Conservation (phyloP, 2,329 filamentous ascomycete genomes). For the Plectosphaerella plurivora region DNA sequence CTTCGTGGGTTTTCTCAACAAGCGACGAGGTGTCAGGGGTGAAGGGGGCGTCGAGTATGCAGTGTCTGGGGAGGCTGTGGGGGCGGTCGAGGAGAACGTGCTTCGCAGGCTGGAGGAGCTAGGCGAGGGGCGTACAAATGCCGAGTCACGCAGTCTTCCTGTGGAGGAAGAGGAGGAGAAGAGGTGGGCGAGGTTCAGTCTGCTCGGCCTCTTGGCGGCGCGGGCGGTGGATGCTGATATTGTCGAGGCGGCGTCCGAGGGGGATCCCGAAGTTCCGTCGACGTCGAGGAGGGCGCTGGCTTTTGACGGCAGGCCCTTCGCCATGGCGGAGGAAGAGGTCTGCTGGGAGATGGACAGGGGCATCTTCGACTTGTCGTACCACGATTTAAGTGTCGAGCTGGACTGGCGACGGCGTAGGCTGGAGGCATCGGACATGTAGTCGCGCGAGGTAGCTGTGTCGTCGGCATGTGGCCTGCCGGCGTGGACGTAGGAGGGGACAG, state of each 20-base stretch:
- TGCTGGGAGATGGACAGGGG: slow-evolving; percentile 55
- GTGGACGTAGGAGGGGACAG: slow-evolving; percentile 30
- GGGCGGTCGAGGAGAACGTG: slow-evolving; percentile 37
- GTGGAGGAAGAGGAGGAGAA: background rate
- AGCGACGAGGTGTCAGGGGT: slow-evolving; percentile 19
- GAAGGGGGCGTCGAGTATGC: slow-evolving; percentile 15
- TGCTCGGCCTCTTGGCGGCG: slow-evolving; percentile 12
- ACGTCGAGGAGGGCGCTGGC: slow-evolving; percentile 41
- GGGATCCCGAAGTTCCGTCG: slow-evolving; percentile 27
- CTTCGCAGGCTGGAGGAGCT: slow-evolving; percentile 23
- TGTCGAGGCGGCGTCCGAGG: slow-evolving; percentile 9
- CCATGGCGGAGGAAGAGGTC: slow-evolving; percentile 54
- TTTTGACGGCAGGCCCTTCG: slow-evolving; percentile 48
- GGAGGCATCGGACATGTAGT: slow-evolving; percentile 32
- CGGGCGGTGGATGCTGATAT: slow-evolving; percentile 1
- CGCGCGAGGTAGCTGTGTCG: slow-evolving; percentile 2
- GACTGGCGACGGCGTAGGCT: slow-evolving; percentile 45
- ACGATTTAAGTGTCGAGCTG: slow-evolving; percentile 50
- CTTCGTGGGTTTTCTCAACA: slow-evolving; percentile 30
- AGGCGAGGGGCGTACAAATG: background rate
- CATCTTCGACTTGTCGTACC: slow-evolving; percentile 52
- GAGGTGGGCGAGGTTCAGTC: background rate
- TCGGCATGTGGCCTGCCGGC: slow-evolving; percentile 5
- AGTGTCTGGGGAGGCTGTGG: slow-evolving; percentile 27
- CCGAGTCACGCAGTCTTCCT: background rate